These are phyloP conservation scores for Pestalotiopsis sp. DNA, from an alignment of 2,329 filamentous ascomycete species.

Conservation along the genomic window DNA sequence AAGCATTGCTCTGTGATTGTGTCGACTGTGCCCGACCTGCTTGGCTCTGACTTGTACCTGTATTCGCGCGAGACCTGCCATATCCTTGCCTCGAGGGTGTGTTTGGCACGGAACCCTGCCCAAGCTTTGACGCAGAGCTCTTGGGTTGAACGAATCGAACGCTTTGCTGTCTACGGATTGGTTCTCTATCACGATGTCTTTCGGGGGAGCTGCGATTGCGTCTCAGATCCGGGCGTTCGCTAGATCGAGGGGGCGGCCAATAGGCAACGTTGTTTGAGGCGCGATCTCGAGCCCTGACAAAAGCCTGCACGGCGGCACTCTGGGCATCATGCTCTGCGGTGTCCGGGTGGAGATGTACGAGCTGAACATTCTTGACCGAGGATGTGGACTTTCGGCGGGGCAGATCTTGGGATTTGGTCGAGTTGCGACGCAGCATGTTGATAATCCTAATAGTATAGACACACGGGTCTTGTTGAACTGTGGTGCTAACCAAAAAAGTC, in stretches of 20 bases:
- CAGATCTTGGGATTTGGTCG: slow-evolving; percentile 47
- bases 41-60: slow-evolving; percentile 13
- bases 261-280: slow-evolving; percentile 36
- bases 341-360: slow-evolving; percentile 52
- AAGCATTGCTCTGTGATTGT: slow-evolving; percentile 19
- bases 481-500: slow-evolving; percentile 4
- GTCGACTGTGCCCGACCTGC: background rate
- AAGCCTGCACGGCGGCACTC: slow-evolving; percentile 65
- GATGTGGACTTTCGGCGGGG: slow-evolving; percentile 57
- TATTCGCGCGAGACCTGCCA: slow-evolving; percentile 4
- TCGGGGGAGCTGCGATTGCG: slow-evolving; percentile 21
- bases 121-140: background rate
- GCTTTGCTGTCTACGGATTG: slow-evolving; percentile 52
- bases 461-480: background rate
- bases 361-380: slow-evolving; percentile 47
- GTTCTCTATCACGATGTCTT: slow-evolving; percentile 22
- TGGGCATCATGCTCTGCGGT: slow-evolving; percentile 62
- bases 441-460: background rate
- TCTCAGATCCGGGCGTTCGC: slow-evolving; percentile 16
- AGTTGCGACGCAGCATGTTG: slow-evolving; percentile 54
- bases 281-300: slow-evolving; percentile 51
- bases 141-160: slow-evolving; percentile 52
- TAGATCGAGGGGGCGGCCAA: slow-evolving; percentile 35
- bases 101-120: background rate
- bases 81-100: slow-evolving; percentile 13